These are phyloP conservation scores for Picochlorum sp. DNA, from an alignment of 139 green algal species.

Conservation along the genomic window DNA sequence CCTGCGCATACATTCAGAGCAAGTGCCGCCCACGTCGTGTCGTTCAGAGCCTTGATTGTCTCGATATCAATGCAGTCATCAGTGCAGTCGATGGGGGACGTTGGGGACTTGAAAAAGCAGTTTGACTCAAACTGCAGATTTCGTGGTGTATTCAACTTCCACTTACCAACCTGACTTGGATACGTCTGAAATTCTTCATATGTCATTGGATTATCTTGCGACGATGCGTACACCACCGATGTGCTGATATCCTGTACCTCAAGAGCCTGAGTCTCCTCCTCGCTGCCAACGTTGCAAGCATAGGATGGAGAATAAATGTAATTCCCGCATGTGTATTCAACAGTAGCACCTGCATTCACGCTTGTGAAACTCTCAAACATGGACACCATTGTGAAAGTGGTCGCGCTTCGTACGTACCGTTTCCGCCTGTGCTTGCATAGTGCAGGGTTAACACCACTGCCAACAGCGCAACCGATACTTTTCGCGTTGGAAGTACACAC, in stretches of 20 bases:
- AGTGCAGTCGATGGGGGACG: background rate
- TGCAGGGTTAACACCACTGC: too few species aligned
- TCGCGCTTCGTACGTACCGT: too few species aligned
- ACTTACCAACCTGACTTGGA: slow-evolving; percentile 5
- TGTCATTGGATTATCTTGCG: slow-evolving; percentile 7
- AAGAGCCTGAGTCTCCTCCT: slow-evolving; percentile 4
- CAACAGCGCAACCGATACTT: too few species aligned
- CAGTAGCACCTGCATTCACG: too few species aligned
- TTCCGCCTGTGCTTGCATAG: too few species aligned
- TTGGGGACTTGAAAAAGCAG: slow-evolving; percentile 14
- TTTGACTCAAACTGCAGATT: slow-evolving; percentile 12
- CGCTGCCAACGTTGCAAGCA: background rate
- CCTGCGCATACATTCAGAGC: background rate
- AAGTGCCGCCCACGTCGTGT: slow-evolving; percentile 7
- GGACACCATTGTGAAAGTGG: too few species aligned
- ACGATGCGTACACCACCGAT: background rate
- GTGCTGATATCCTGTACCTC: slow-evolving; percentile 6
- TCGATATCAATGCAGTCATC: slow-evolving; percentile 1
- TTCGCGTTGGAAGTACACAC: too few species aligned
- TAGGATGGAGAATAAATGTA: slow-evolving; percentile 1
- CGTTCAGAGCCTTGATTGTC: background rate
- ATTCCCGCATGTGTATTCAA: slow-evolving; percentile 8
- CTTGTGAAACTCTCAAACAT: too few species aligned
- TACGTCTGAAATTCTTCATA: slow-evolving; percentile 11
- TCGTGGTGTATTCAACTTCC: slow-evolving; percentile 3